A percentile compares a stretch with the other conserved stretches of the same genome.
These are phyloP conservation scores for Fusarium sp. DNA, from an alignment of 2,329 filamentous ascomycete species.

Conservation along the genomic window DNA sequence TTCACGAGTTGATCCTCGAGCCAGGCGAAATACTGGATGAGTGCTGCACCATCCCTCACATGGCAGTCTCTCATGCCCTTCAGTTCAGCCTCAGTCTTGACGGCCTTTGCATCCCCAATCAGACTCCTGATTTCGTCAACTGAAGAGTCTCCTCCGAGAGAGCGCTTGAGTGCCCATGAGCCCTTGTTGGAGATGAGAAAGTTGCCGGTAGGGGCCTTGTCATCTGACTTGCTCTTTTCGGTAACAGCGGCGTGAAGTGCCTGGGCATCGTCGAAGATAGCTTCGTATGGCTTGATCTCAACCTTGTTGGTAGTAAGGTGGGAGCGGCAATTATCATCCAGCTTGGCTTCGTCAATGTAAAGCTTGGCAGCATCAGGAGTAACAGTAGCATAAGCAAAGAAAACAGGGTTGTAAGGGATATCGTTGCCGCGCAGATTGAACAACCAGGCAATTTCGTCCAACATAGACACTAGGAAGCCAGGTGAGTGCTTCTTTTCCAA, in stretches of 20 bases:
- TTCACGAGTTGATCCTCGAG: conserved; percentile 86
- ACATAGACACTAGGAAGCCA: conserved; percentile 91
- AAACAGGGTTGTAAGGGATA: conserved; percentile 97
- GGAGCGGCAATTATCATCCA: conserved; percentile 73
- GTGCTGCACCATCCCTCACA: conserved; percentile 88
- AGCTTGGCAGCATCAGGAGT: conserved; percentile 81
- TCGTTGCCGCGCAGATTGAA: conserved; percentile 96
- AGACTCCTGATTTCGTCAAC: conserved; percentile 91
- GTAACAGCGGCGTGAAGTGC: conserved; percentile 61
- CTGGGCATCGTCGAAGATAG: conserved; percentile 82
- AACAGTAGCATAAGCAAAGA: conserved; percentile 94
- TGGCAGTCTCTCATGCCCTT: conserved; percentile 95
- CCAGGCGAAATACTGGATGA: conserved; percentile 96
- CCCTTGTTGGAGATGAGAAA: conserved; percentile 89
- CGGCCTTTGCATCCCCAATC: conserved; percentile 88
- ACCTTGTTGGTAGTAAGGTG: conserved; percentile 79
- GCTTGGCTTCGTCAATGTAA: conserved; percentile 85
- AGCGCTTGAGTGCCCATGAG: conserved; percentile 91
- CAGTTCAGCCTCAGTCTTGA: conserved; percentile 92
- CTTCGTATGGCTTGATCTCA: conserved; percentile 81
- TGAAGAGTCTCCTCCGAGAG: conserved; percentile 84
- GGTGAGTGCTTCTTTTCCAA: conserved; percentile 88
- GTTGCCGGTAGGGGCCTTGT: conserved; percentile 61
- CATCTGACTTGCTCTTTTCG: conserved; percentile 49
- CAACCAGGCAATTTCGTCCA: conserved; percentile 98